Evolutionary conservation across 345 rosid genomes (phyloP), one percentile per base, ranked within the genome.

Genomic region (Ailanthus altissimus): DNA sequence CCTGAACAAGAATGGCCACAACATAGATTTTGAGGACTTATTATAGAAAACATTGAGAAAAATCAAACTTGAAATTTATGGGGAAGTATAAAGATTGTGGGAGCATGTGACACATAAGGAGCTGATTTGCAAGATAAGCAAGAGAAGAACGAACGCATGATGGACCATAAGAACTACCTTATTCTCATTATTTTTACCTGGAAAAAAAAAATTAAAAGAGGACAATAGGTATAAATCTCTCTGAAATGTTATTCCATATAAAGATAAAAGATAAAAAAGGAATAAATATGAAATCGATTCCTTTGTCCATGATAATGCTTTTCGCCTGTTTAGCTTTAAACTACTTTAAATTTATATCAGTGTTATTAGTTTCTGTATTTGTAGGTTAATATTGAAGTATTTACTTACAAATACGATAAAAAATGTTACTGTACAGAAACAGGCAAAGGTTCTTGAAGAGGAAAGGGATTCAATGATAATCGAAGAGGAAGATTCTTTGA

Each of bases 401-500:
- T 68, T 25, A 23, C 42, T 42, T 71, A 67, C 62, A 64, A 77
- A 77, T 81, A n/a, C 62, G 28, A 61, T 81, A 73, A 16, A 51
- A 60, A 15, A 71, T 76, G 64, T 81, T 67, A 62, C 32, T 79
- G 75, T 82, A 73, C 90, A 96, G 98, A 92, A 86, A 83, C 90
- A 96, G 91, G 85, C 85, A 53, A 92, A 90, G 81, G 74, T 71
- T 50, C 93, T 93, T 21, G 91, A 90, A 85, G 94, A 88, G 81
- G 98, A 93, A 88, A 93, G 91, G 83, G 87, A 93, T 82, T 92
- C 97, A 40, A 90, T 96, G 83, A 82, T 90, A 74, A 89, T 96
- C 70, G 97, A 93, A 83, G 98, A 93, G 82, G 98, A 96, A 90
- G 99, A 96, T 76, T 89, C 88, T 84, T 86, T 96, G 75, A 90